Base-by-base conservation (phyloP, 306 rosid genomes). In the Hippophae rhamnoides region DNA sequence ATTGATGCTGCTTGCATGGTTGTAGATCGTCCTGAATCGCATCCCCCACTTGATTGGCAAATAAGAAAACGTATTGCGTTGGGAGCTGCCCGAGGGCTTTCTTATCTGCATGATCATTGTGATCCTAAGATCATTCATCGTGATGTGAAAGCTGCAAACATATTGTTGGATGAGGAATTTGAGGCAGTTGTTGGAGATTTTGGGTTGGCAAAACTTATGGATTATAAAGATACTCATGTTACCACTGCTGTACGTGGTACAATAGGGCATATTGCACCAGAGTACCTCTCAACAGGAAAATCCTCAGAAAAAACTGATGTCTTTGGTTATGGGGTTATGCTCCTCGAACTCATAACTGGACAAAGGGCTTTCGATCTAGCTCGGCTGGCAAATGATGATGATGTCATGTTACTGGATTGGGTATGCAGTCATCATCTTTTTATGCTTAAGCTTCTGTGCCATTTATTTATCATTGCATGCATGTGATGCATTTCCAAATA, bases 321-420 rank as follows among this genome's bases (percentile, higher is more conserved):
- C 73, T 92, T 92, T 69, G 98, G 96, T 63, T 92, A 88, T 38
- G 99, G 99, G n/a, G 96, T 84, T 71, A 92, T 82, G 94, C 96
- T 92, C 78, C 96, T 92, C 62, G 99, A 92, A 74, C 82, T 92
- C 60, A 84, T 88, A 62, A 92, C 99, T 61, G 99, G 96, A 60
- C 95, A 88, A 69, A 82, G 94, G 71, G 99, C 99, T 58, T 92
- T 85, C 26, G 96, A 85, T 78, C 94, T 92, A n/a, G 96, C 95
- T 46, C 85, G 93, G 62, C 96, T 88, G 73, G 99, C 96, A 54
- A 74, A 84, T 63, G 86, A 88, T 57, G 93, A 85, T 13, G 87
- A 90, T 68, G 89, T 87, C 63, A 80, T 85, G 95, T 76, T 92
- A 72, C 88, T 88, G 63, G 96, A 88, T 72, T 92, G 96, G 99